These are phyloP conservation scores for Nicotiana noctiflora DNA, from an alignment of 257 asterid genomes.

Conservation along the genomic window DNA sequence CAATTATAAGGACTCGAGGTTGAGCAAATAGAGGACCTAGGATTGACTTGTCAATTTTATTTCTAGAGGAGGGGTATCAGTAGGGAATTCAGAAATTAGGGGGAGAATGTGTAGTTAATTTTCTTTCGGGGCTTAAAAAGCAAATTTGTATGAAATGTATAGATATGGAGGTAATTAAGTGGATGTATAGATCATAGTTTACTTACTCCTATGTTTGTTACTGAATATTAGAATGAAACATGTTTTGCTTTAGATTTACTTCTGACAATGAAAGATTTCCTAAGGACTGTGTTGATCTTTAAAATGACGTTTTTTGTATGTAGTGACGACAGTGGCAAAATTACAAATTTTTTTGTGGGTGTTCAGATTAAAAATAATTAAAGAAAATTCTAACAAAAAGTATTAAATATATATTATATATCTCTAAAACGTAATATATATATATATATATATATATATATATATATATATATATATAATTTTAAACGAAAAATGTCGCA, in stretches of 20 bases:
- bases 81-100: background rate
- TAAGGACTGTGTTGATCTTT: background rate
- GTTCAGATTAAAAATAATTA: too few species aligned
- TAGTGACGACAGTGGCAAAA: too few species aligned
- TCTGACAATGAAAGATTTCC: background rate
- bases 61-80: background rate
- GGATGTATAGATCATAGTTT: background rate
- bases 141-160: background rate
- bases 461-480: too few species aligned
- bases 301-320: background rate
- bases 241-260: background rate
- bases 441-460: too few species aligned
- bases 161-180: background rate
- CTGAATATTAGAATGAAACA: background rate
- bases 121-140: background rate
- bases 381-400: too few species aligned
- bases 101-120: background rate
- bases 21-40: conserved; percentile 13
- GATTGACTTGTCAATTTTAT: too few species aligned
- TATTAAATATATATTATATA: too few species aligned
- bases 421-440: too few species aligned
- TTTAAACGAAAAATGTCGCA: too few species aligned
- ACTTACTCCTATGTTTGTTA: background rate
- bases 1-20: conserved; percentile 70
- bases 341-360: too few species aligned